phyloP scores from a whole-genome alignment of 169 alveolate genomes.

The Sarcocystis neurona region DNA sequence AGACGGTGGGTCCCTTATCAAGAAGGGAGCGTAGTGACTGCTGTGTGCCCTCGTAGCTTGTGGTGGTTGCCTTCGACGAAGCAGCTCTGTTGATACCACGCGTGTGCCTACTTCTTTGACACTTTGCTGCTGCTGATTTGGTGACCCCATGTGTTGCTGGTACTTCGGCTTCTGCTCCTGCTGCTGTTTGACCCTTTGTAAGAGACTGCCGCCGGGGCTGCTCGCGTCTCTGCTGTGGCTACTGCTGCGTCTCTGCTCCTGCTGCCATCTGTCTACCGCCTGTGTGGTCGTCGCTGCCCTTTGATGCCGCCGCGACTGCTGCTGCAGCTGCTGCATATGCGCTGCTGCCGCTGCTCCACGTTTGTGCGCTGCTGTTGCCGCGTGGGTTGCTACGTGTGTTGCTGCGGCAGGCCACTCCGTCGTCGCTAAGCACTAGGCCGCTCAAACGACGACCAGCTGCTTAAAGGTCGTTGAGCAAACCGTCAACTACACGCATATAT shows the following conservation, averaged over 20 bases:
- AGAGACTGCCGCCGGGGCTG: neutral
- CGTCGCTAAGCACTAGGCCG: constrained; percentile 6
- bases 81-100: neutral
- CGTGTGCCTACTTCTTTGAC: neutral
- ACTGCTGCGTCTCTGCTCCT: neutral
- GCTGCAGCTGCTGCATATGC: too few relatives aligned
- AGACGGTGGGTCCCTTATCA: neutral
- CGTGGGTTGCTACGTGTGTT: neutral
- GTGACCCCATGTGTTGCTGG: neutral
- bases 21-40: neutral
- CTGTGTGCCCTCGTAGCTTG: neutral
- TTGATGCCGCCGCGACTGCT: neutral
- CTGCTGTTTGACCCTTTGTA: neutral
- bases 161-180: neutral
- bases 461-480: too few relatives aligned
- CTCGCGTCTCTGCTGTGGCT: neutral
- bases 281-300: neutral
- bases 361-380: neutral
- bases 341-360: too few relatives aligned
- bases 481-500: too few relatives aligned
- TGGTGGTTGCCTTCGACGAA: neutral
- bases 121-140: too few relatives aligned
- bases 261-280: neutral
- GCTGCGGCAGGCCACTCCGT: constrained; percentile 18
- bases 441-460: too few relatives aligned